These are phyloP conservation scores for Umbelopsis ramanniana DNA, from an alignment of 192 early-diverging fungal genomes.

Conservation along the genomic window DNA sequence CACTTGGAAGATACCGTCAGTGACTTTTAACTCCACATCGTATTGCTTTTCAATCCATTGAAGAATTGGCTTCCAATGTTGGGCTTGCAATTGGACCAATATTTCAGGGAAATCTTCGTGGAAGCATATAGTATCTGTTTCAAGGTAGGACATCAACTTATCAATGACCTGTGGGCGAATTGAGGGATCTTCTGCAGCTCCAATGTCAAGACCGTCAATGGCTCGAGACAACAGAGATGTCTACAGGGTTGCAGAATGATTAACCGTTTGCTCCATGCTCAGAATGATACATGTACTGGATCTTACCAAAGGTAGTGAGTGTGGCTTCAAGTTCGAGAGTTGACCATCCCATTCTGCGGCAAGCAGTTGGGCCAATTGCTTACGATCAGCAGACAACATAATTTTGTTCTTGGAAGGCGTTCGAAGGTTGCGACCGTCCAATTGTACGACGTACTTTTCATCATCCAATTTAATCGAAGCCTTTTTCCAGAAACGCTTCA, in stretches of 20 bases:
- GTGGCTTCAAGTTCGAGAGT: slow-evolving; percentile 74
- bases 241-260: slow-evolving; percentile 36
- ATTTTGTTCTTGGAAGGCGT: slow-evolving; percentile 80
- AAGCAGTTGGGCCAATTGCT: slow-evolving; percentile 76
- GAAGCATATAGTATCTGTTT: slow-evolving; percentile 91
- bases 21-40: slow-evolving; percentile 70
- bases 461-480: slow-evolving; percentile 53
- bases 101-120: slow-evolving; percentile 79
- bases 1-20: slow-evolving; percentile 70
- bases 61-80: slow-evolving; percentile 82
- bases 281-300: not conserved
- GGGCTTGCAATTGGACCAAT: slow-evolving; percentile 79
- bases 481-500: slow-evolving; percentile 65
- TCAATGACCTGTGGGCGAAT: slow-evolving; percentile 70
- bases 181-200: slow-evolving; percentile 38
- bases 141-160: slow-evolving; percentile 78
- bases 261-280: not conserved
- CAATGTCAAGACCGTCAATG: slow-evolving; percentile 70
- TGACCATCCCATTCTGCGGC: slow-evolving; percentile 96
- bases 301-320: slow-evolving; percentile 83
- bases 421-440: slow-evolving; percentile 84
- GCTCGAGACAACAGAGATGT: slow-evolving; percentile 90
- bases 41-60: slow-evolving; percentile 73
- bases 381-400: slow-evolving; percentile 58
- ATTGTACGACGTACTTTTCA: slow-evolving; percentile 54